Evolutionary conservation across 2,329 filamentous ascomycete genomes (phyloP).

Genomic region (Nemania sp.): DNA sequence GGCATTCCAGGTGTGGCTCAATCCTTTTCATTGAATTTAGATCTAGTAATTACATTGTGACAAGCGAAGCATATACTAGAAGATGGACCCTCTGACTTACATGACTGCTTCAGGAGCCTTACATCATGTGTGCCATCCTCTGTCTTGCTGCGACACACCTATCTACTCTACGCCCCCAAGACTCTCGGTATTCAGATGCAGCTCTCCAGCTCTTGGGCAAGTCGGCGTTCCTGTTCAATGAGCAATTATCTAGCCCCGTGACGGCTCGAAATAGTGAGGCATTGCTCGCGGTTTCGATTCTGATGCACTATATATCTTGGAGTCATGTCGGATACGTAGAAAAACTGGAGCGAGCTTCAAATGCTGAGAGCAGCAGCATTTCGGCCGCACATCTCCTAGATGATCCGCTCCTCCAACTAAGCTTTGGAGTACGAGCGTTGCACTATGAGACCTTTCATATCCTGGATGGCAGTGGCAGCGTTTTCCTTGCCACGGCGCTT

Average conservation of each 20-base stretch:
- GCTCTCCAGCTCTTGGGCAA: constrained; percentile 2
- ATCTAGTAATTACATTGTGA: background rate
- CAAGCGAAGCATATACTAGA: background rate
- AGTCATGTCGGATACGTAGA: constrained; percentile 2
- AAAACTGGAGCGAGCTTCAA: background rate
- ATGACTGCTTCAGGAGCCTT: constrained; percentile 1
- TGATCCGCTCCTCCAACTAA: constrained; percentile 17
- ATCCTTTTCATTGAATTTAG: background rate
- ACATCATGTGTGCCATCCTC: constrained; percentile 13
- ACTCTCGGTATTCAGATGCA: constrained; percentile 2
- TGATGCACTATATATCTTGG: constrained; percentile 21
- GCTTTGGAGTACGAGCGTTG: constrained; percentile 9
- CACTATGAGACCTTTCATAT: constrained; percentile 3
- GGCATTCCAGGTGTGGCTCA: constrained; percentile 15
- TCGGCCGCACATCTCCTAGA: background rate
- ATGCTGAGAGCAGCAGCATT: background rate
- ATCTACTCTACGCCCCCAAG: constrained; percentile 4
- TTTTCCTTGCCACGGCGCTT: constrained; percentile 10
- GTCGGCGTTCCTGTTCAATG: constrained; percentile 2
- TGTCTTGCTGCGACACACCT: constrained; percentile 14
- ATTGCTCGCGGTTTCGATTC: constrained; percentile 7
- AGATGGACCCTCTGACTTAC: background rate
- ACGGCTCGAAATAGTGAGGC: constrained; percentile 8
- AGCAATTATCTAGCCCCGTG: background rate
- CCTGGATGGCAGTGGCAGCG: constrained; percentile 10